Evolutionary conservation across 352 stramenopile genomes (phyloP).

Genomic region (Pythium phragmitis): DNA sequence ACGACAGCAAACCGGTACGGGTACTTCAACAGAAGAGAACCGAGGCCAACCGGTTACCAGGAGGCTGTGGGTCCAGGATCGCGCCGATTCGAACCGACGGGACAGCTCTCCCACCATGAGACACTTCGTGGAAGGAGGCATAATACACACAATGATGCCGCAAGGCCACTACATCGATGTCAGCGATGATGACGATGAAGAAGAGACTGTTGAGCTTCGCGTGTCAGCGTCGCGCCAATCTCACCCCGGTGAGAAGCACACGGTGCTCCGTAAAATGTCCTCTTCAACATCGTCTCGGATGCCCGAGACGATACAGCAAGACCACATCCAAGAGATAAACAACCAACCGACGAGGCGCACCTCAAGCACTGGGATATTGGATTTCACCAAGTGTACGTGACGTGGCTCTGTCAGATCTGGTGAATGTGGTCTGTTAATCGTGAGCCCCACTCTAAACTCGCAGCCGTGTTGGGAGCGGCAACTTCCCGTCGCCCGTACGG

Average conservation of each 20-base stretch:
- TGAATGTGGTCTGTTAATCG: not conserved
- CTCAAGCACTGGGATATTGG: constrained; percentile 16
- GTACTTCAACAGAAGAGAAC: not conserved
- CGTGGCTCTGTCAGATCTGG: not conserved
- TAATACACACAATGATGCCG: not conserved
- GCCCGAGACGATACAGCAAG: constrained; percentile 1
- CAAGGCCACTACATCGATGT: constrained; percentile 7
- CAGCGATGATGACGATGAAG: constrained; percentile 36
- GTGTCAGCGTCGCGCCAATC: constrained; percentile 26
- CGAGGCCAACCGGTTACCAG: constrained; percentile 1
- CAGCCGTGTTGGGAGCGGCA: constrained; percentile 10
- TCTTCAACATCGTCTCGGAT: constrained; percentile 20
- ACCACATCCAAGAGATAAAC: constrained; percentile 5
- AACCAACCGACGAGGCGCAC: constrained; percentile 1
- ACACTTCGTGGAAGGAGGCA: too few species aligned
- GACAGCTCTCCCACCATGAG: too few species aligned
- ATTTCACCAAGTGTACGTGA: constrained; percentile 29
- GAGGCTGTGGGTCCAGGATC: too few species aligned
- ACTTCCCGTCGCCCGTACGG: constrained; percentile 13
- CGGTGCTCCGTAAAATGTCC: constrained; percentile 21
- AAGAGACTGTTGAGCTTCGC: constrained; percentile 37
- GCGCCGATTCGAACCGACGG: not conserved
- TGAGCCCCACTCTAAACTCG: not conserved
- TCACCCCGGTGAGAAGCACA: not conserved
- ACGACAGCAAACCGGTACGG: not conserved